Conservation (phyloP, 371 early-diverging fungal genomes). For the Rhizopus microsporus region DNA sequence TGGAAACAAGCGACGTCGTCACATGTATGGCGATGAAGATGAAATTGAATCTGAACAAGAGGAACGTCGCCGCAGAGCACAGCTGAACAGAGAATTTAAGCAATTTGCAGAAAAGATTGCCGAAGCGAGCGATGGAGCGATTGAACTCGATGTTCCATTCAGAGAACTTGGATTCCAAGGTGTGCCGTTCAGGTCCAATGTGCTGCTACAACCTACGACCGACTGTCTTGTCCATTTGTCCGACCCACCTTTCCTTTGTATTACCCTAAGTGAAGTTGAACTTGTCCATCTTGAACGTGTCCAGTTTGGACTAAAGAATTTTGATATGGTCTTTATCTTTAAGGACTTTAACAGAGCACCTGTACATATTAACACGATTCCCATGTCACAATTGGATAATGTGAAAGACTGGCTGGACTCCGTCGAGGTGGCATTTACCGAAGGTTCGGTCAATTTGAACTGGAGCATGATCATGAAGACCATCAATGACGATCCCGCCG, state of each 20-base stretch:
- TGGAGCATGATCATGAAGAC: slow-evolving; percentile 99
- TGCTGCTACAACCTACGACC: slow-evolving; percentile 94
- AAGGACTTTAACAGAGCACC: slow-evolving; percentile 92
- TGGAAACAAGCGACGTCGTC: slow-evolving; percentile 90
- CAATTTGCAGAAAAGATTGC: slow-evolving; percentile 92
- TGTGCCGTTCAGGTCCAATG: slow-evolving; percentile 95
- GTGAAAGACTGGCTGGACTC: slow-evolving; percentile 99
- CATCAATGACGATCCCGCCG: slow-evolving; percentile 94
- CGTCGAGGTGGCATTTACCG: slow-evolving; percentile 94
- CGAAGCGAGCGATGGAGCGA: slow-evolving; percentile 77
- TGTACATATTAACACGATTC: slow-evolving; percentile 97
- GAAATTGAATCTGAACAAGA: slow-evolving; percentile 96
- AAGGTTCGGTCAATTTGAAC: slow-evolving; percentile 97
- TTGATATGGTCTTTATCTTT: slow-evolving; percentile 99
- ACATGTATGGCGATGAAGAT: slow-evolving; percentile 95
- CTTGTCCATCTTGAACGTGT: slow-evolving; percentile 98
- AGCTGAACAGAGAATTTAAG: slow-evolving; percentile 94
- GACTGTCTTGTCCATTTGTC: slow-evolving; percentile 97
- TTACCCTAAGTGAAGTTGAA: slow-evolving; percentile 96
- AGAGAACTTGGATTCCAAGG: slow-evolving; percentile 97
- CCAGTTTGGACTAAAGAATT: slow-evolving; percentile 97
- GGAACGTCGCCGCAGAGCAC: slow-evolving; percentile 84
- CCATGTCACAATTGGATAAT: slow-evolving; percentile 91
- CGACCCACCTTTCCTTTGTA: slow-evolving; percentile 95
- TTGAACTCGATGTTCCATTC: slow-evolving; percentile 95